phyloP scores from a whole-genome alignment of 345 rosid genomes.

The Euphorbia tirucalli region DNA sequence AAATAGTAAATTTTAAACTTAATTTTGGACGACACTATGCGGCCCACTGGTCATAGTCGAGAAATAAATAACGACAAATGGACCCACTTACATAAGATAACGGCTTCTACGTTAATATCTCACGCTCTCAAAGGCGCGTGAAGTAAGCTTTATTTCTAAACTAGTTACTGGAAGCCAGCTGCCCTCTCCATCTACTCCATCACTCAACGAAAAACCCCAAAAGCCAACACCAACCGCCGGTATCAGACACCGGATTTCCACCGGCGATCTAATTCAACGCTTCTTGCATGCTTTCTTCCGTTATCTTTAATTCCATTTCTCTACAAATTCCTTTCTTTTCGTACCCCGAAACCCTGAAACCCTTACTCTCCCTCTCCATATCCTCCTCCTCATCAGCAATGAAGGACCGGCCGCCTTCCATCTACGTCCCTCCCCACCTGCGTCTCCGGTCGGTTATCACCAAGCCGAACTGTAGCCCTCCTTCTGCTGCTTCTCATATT shows the following conservation, averaged over 20 bases:
- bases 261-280: neutral
- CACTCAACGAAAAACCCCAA: neutral
- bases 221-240: neutral
- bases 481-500: conserved; percentile 26
- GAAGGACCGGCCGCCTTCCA: conserved; percentile 74
- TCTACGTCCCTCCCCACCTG: conserved; percentile 79
- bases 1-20: too few species aligned
- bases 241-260: neutral
- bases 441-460: conserved; percentile 53
- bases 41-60: too few species aligned
- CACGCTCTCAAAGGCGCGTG: neutral
- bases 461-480: conserved; percentile 28
- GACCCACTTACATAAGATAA: neutral
- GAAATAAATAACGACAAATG: too few species aligned
- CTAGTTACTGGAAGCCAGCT: neutral
- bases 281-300: conserved; percentile 35
- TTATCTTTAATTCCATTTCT: conserved; percentile 9
- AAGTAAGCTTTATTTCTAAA: neutral
- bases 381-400: conserved; percentile 27
- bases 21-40: too few species aligned
- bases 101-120: too few species aligned
- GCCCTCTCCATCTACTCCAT: too few species aligned
- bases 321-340: neutral
- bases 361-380: conserved; percentile 25
- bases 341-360: conserved; percentile 27